Percentiles rank a stretch among this genome's conserved stretches.
phyloP scores from a whole-genome alignment of 1,284 basidiomycete species.

The Ceratobasidium sp. region DNA sequence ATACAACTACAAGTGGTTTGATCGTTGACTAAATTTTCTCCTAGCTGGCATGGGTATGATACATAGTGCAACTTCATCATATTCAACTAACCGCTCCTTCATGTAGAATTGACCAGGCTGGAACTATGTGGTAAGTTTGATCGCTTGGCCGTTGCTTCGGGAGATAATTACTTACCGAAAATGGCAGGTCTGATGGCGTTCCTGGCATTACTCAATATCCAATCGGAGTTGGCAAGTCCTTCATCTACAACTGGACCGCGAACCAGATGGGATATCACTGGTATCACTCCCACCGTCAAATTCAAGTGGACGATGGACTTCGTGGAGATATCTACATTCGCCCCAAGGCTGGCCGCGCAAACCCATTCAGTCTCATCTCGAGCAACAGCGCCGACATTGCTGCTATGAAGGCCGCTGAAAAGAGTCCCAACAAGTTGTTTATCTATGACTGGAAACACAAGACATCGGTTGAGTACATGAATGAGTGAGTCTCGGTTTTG shows the following conservation, averaged over 20 bases:
- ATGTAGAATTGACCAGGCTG: slow-evolving; percentile 38
- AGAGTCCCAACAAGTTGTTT: slow-evolving; percentile 29
- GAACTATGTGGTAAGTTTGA: slow-evolving; percentile 25
- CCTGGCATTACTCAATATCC: slow-evolving; percentile 42
- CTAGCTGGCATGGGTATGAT: slow-evolving; percentile 31
- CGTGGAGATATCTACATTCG: slow-evolving; percentile 37
- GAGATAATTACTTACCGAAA: background rate
- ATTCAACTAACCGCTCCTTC: background rate
- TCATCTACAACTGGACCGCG: slow-evolving; percentile 14
- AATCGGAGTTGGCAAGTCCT: slow-evolving; percentile 4
- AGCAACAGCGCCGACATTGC: slow-evolving; percentile 22
- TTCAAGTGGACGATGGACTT: slow-evolving; percentile 40
- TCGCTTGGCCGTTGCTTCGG: too few species aligned
- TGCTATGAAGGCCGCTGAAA: slow-evolving; percentile 42
- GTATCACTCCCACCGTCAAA: slow-evolving; percentile 39
- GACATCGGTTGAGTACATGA: slow-evolving; percentile 29
- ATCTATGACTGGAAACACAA: slow-evolving; percentile 42
- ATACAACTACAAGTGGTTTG: too few species aligned
- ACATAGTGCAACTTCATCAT: background rate
- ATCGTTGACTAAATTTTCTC: background rate
- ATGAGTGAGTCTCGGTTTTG: background rate
- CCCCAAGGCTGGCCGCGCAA: slow-evolving; percentile 8
- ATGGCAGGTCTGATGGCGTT: slow-evolving; percentile 19
- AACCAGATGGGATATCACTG: slow-evolving; percentile 29
- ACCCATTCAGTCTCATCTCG: slow-evolving; percentile 34